Evolutionary conservation across 352 stramenopile genomes (phyloP).

Genomic region (Aphanomyces cochlioides): DNA sequence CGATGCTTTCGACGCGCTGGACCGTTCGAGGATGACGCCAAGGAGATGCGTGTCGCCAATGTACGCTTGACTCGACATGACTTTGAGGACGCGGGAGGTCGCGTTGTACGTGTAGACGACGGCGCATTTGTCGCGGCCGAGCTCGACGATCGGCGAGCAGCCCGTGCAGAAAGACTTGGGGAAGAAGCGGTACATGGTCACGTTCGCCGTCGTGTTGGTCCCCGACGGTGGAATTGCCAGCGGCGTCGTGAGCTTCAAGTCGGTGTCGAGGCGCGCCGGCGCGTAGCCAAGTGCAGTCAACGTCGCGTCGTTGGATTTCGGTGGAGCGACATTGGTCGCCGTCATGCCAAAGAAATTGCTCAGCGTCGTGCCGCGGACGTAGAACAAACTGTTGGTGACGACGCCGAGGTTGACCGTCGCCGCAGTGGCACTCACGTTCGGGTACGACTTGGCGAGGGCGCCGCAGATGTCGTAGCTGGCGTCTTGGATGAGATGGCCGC

Average conservation of each 20-base stretch:
- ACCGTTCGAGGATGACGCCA: constrained; percentile 9
- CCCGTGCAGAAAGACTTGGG: constrained; percentile 18
- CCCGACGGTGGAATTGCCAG: not conserved
- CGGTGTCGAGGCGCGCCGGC: not conserved
- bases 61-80: not conserved
- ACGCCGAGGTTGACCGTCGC: not conserved
- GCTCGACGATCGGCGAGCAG: constrained; percentile 18
- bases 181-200: constrained; percentile 24
- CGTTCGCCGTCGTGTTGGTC: not conserved
- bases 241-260: constrained; percentile 17
- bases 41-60: constrained; percentile 1
- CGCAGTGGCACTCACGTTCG: not conserved
- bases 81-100: not conserved
- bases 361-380: constrained; percentile 7
- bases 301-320: not conserved
- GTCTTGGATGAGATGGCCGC: not conserved
- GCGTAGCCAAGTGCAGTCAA: constrained; percentile 12
- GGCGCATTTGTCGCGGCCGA: constrained; percentile 1
- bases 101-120: constrained; percentile 6
- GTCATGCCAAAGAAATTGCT: not conserved
- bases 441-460: constrained; percentile 1
- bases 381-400: constrained; percentile 4
- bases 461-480: not conserved
- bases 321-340: not conserved
- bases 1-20: not conserved